These are phyloP conservation scores for Platanus orientalis DNA, from an alignment of 164 flowering plant species.

Conservation along the genomic window DNA sequence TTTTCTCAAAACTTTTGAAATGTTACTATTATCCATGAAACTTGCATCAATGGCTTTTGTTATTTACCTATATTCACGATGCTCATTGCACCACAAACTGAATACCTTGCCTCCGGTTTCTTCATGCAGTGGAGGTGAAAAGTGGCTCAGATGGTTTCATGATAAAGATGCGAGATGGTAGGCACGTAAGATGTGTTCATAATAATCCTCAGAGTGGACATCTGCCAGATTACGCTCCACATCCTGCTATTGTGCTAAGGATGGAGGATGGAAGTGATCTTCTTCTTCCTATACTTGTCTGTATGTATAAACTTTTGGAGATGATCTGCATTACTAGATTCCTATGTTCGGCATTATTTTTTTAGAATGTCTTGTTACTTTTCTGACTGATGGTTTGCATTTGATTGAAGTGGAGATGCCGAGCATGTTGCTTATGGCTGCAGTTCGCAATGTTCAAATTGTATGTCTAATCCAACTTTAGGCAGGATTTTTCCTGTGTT, in stretches of 20 bases:
- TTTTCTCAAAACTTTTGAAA: not conserved
- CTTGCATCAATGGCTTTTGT: not conserved
- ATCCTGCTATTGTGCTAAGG: constrained; percentile 95
- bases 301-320: constrained; percentile 43
- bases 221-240: constrained; percentile 88
- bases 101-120: constrained; percentile 1
- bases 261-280: constrained; percentile 99
- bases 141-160: constrained; percentile 90
- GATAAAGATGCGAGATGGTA: constrained; percentile 95
- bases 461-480: constrained; percentile 42
- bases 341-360: no score
- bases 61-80: not conserved
- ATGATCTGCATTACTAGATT: not conserved
- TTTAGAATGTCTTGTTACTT: not conserved
- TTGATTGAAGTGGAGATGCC: constrained; percentile 95
- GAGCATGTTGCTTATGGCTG: constrained; percentile 94
- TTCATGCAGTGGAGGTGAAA: constrained; percentile 81
- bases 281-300: constrained; percentile 94
- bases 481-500: not conserved
- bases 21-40: not conserved
- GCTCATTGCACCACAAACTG: not conserved
- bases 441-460: constrained; percentile 87
- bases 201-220: constrained; percentile 95
- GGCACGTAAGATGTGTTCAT: constrained; percentile 77
- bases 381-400: constrained; percentile 2